Base-by-base conservation (phyloP, 495 filamentous ascomycete genomes). In the Saxophila tyrrhenica region DNA sequence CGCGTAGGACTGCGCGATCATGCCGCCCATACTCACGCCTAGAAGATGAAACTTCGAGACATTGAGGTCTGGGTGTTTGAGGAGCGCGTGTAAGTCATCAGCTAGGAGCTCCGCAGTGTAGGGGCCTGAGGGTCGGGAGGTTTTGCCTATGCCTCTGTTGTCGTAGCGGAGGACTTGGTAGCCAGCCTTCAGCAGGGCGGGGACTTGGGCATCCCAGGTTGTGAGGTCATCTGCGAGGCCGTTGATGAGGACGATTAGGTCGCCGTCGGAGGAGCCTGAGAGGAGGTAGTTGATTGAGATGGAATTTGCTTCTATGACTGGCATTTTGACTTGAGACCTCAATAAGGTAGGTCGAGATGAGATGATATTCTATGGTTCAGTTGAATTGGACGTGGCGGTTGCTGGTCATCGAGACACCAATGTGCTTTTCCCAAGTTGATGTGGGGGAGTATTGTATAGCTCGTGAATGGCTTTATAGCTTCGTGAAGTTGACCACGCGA, bases 1-100 rank as follows among this genome's bases (percentile, higher is more conserved):
- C 1, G 83, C 80, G 47, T 81, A 78, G 57, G 81, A 80, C 39
- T 90, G 73, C 0, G 80, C 74, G 2, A 85, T 89, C 21, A 82
- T 82, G 43, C 86, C 87, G 58, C 87, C 87, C 66, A 89, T 81
- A 24, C 76, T 81, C 21, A 92, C 86, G 35, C 87, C 87, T 51
- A 89, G 73, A 7, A 88, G 54, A 29, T 61, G 58, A 49, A 56
- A 61, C 1, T n/a, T 17, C 1, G 44, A 24, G 15, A 57, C 41
- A n/a, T 17, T 15, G 21, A 48, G 24, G 20, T 61, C 44, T 15
- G 20, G 13, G 13, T 61, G 22, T 9, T 16, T 7, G 17, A 61
- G 29, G 19, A 61, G 54, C 15, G 48, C 54, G 25, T 46, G 54
- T 3, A 61, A 25, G 39, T 61, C 58, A 44, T 52, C 39, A 5